Base-by-base conservation (phyloP, 139 green algal genomes). In the Ulvella scutata region DNA sequence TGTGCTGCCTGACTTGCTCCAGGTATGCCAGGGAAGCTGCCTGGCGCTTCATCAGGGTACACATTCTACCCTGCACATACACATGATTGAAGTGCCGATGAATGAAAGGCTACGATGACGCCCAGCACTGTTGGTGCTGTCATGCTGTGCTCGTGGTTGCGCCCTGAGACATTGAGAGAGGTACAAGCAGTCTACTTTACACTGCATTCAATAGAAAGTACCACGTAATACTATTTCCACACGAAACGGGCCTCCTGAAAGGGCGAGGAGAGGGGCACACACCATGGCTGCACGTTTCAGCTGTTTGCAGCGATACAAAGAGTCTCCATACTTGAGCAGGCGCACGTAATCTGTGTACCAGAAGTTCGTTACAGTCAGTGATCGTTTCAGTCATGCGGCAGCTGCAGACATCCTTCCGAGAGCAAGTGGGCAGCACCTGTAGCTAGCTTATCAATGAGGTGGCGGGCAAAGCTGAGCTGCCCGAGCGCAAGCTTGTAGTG, bases 401-500 rank as follows among this genome's bases (percentile, higher is more conserved):
- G 40, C 40, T 13, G 40, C 13, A n/a, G 40, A 20, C 21, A 26
- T 26, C 40, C 40, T 26, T 26, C 21, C 17, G 40, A 26, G 17
- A 59, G 17, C 17, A 59, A 20, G 21, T 26, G 40, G 36, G 4
- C 3, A 31, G 62, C 73, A 92, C 87, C 90, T 79, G 98, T 93
- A 21, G 89, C 81, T 2, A 99, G 81, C 74, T 87, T 91, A 82
- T 97, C 92, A 37, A 99, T 96, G 2, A 99, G 81, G 79, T 92
- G 93, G 38, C 90, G 82, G 4, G 94, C 93, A 26, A 87, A 93
- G 82, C 96, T 92, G 28, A 99, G 80, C 87, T 98, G 95, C 2
- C 95, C 95, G 38, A 99, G 86, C 36, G 95, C 95, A 40, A 99
- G 87, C 85, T 99, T 99, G 89, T 98, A 99, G 86, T 99, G 95